Conservation (phyloP, 1,139 yeast species). For the Saccharomyces hybrid region DNA sequence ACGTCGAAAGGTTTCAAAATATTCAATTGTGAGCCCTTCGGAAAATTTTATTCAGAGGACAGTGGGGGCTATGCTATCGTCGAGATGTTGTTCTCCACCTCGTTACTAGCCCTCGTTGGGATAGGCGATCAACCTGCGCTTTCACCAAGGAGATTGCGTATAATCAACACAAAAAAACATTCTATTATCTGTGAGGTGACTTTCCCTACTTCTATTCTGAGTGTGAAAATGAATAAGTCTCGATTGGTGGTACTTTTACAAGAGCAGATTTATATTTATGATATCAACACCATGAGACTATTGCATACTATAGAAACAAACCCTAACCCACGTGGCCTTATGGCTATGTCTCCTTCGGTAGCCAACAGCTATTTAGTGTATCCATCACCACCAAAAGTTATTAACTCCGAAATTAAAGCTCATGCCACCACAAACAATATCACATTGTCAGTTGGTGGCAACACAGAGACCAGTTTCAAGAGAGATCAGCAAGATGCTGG, state of each 20-base stretch:
- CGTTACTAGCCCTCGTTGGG: constrained; percentile 80
- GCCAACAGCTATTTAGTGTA: constrained; percentile 69
- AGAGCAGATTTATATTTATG: constrained; percentile 84
- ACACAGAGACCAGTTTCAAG: neutral
- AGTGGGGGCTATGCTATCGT: constrained; percentile 61
- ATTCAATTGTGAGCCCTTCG: constrained; percentile 86
- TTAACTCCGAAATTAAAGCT: constrained; percentile 27
- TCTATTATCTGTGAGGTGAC: constrained; percentile 73
- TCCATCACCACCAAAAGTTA: constrained; percentile 59
- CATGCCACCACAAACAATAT: constrained; percentile 28
- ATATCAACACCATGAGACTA: constrained; percentile 77
- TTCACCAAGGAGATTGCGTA: constrained; percentile 73
- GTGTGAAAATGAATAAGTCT: constrained; percentile 67
- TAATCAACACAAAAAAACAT: constrained; percentile 72
- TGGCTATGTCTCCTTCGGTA: constrained; percentile 57
- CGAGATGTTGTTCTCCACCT: constrained; percentile 88
- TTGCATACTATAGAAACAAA: constrained; percentile 82
- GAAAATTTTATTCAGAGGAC: constrained; percentile 57
- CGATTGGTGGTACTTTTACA: constrained; percentile 71
- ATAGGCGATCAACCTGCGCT: constrained; percentile 72
- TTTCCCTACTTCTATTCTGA: constrained; percentile 75
- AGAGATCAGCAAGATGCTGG: neutral
- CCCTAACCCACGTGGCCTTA: constrained; percentile 51
- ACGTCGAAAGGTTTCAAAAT: constrained; percentile 70
- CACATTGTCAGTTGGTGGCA: constrained; percentile 8